These are phyloP conservation scores for Fraxinus anomala DNA, from an alignment of 257 asterid genomes.

Conservation along the genomic window DNA sequence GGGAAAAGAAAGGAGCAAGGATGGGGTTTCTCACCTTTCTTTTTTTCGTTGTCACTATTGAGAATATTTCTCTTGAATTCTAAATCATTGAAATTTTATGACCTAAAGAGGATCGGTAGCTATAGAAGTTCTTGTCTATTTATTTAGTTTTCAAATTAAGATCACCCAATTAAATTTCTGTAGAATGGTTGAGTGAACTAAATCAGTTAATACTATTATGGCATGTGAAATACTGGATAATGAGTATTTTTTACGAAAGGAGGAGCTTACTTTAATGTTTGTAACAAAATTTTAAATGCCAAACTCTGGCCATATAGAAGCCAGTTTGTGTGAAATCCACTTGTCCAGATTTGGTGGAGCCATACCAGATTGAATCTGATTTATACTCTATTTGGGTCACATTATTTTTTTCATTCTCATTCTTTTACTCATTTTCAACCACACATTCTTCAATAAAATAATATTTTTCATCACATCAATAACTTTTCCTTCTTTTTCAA, in stretches of 20 bases:
- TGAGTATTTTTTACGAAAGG: not conserved
- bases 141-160: not conserved
- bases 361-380: not conserved
- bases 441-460: too few relatives aligned
- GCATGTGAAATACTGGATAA: not conserved
- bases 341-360: not conserved
- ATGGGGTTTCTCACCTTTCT: not conserved
- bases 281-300: not conserved
- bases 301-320: not conserved
- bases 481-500: too few relatives aligned
- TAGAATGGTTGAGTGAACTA: not conserved
- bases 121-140: not conserved
- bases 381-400: too few relatives aligned
- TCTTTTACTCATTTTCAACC: too few relatives aligned
- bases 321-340: not conserved
- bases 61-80: not conserved
- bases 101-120: not conserved
- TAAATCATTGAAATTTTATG: not conserved
- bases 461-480: too few relatives aligned
- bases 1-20: not conserved
- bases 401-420: too few relatives aligned
- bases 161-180: not conserved
- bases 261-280: not conserved
- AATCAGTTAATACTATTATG: not conserved
- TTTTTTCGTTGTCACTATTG: not conserved